Evolutionary conservation across 139 green algal genomes (phyloP), one percentile per base, ranked within the genome.

Genomic region (Chlorella sp.): DNA sequence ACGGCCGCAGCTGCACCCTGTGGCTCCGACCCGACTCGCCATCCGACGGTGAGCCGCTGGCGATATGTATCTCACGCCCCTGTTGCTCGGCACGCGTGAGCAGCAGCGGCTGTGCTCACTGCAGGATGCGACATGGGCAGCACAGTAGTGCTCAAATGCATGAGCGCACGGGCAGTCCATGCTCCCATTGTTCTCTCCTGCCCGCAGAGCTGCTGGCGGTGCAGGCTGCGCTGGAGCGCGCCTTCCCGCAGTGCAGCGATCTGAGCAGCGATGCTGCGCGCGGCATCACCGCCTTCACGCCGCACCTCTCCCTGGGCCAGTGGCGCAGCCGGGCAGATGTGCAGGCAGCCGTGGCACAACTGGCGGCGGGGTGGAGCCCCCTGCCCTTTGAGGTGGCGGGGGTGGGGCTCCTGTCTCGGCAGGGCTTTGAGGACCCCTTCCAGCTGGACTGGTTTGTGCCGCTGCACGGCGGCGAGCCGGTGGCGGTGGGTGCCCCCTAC

Each of bases 241-340:
- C 87, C 21, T 96, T 96, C 70, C 93, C 93, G 5, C 81, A 86
- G 56, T 95, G 89, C 82, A 80, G 64, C 64, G 89, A 95, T 78
- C 90, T 96, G 15, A 89, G 62, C 70, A 26, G 36, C 41, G 93
- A 96, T 69, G 81, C 83, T 3, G n/a, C 0, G 0, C 63, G 92
- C 0, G 82, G 86, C 75, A 94, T 95, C 47, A 81, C 74, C 1
- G 38, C 11, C 17, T 95, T 94, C 85, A 85, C 73, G n/a, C 91
- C 92, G 6, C 93, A 96, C 84, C 56, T 96, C 57, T 95, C 91
- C 1, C 64, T 96, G 70, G 93, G 93, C 2, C 93, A 94, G 87
- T 93, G 91, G 90, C 57, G 79, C 60, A 72, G 51, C 51, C 51
- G 60, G 15, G 68, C 62, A 1, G 57, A 60, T 2, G 85, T 75